Base-by-base conservation (phyloP, 2,329 filamentous ascomycete species). In the Zasmidium angulare region DNA sequence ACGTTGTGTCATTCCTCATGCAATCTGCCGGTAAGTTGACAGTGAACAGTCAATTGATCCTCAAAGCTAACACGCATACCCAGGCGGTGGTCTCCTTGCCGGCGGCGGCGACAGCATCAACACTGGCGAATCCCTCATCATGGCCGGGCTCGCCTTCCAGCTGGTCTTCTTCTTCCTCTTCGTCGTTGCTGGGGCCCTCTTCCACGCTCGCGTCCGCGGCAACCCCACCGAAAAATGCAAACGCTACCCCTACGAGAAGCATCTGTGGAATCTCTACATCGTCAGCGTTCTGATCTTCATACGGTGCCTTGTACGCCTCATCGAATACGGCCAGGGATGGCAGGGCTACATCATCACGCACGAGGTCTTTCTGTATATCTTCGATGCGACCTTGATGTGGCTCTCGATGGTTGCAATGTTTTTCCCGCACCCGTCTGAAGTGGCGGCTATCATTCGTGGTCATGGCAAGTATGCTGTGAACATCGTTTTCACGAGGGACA, bases 101-200 rank as follows among this genome's bases (percentile, higher is more conserved):
- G 31, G 23, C 1, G 26, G 58, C 50, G 29, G 47, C 58, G 21
- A 31, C 49, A 55, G 50, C 46, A 20, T 69, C 2, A 65, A 75
- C 17, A 74, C 71, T 2, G 77, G 77, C 50, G 71, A 78, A 31
- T 74, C 75, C 56, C 73, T 84, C 56, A 76, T 84, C 46, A 69
- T 84, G 23, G 76, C 68, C 4, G 82, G 82, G 2, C 74, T 84
- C 1, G 71, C 78, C 17, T 68, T 84, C 43, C 81, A 85, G 62
- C 73, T 84, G 58, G 52, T 75, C 56, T 80, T 81, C 65, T 84
- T 84, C 66, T 71, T 75, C 9, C 74, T 81, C 60, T 84, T 84
- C 71, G 74, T 79, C 61, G 14, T 74, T 19, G 61, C 68, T 20
- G 69, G 66, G 6, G 51, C 60, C 1, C 54, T 72, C 55, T 75